Conservation (phyloP, 2,329 filamentous ascomycete genomes). For the Cephalotrichum gorgonifer region DNA sequence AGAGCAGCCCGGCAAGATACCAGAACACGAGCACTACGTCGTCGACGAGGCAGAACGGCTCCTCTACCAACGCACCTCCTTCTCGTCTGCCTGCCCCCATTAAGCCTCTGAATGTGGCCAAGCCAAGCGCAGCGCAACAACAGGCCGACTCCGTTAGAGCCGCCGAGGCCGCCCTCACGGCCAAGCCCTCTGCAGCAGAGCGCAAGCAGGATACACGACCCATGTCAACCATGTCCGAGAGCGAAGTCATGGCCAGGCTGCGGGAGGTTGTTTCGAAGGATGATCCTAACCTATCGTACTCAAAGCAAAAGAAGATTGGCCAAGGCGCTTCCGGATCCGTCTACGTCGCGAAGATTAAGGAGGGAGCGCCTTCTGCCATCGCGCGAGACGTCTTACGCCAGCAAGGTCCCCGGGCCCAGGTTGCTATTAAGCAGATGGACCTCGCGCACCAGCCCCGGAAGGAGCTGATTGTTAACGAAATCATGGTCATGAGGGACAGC, state of each 20-base stretch:
- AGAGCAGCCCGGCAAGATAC: conserved; percentile 3
- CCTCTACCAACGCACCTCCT: conserved; percentile 15
- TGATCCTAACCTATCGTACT: conserved; percentile 88
- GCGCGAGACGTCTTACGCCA: conserved; percentile 70
- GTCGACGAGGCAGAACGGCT: conserved; percentile 29
- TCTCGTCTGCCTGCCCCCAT: conserved; percentile 52
- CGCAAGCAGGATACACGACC: conserved; percentile 78
- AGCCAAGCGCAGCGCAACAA: conserved; percentile 39
- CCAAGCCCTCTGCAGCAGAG: conserved; percentile 63
- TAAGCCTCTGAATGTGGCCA: conserved; percentile 71
- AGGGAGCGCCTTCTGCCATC: conserved; percentile 69
- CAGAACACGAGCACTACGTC: conserved; percentile 25
- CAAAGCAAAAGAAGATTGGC: conserved; percentile 99
- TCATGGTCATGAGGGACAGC: conserved; percentile 99
- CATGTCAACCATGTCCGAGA: conserved; percentile 97
- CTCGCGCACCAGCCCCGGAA: conserved; percentile 93
- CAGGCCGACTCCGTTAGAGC: conserved; percentile 68
- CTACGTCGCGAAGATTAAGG: conserved; percentile 92
- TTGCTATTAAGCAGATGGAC: conserved; percentile 99
- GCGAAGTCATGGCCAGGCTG: conserved; percentile 91
- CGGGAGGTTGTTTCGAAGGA: conserved; percentile 93
- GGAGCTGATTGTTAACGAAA: conserved; percentile 98
- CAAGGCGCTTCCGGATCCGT: conserved; percentile 97
- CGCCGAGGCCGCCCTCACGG: conserved; percentile 78
- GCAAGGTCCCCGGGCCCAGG: conserved; percentile 74